A percentile compares a stretch with the other conserved stretches of the same genome.
Conservation (phyloP, 169 alveolate species). For the Plasmodium ovale region DNA sequence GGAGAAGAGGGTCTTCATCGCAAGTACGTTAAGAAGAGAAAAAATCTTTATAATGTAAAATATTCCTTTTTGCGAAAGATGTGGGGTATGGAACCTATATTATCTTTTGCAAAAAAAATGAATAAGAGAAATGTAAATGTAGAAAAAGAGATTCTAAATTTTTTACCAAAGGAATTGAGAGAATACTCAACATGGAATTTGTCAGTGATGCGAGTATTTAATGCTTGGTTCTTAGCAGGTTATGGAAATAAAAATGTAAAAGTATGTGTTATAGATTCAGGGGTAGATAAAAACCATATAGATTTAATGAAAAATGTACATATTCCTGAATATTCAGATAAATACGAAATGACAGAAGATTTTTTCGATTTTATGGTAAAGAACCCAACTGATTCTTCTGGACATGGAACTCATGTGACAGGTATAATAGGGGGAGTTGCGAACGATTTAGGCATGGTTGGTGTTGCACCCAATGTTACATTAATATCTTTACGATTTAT, state of each 20-base stretch:
- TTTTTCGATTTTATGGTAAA: conserved; percentile 65
- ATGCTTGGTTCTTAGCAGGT: conserved; percentile 75
- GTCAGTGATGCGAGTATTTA: conserved; percentile 43
- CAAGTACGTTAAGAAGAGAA: conserved; percentile 29
- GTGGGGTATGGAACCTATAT: conserved; percentile 3
- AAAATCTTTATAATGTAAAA: conserved; percentile 35
- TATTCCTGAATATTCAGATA: conserved; percentile 81
- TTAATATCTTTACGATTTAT: conserved; percentile 70
- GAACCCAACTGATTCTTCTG: conserved; percentile 85
- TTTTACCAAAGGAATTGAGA: conserved; percentile 61
- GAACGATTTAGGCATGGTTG: conserved; percentile 62
- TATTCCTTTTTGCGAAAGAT: conserved; percentile 35
- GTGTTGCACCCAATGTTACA: conserved; percentile 68
- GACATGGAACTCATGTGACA: conserved; percentile 90
- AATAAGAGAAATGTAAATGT: neutral
- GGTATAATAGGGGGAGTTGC: conserved; percentile 81
- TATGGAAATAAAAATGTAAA: conserved; percentile 73
- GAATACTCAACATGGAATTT: conserved; percentile 71
- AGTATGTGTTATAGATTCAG: conserved; percentile 89
- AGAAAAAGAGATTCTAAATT: conserved; percentile 32
- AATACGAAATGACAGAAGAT: conserved; percentile 71
- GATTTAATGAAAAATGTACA: conserved; percentile 84
- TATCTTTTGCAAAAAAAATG: neutral
- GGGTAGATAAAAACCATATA: conserved; percentile 88
- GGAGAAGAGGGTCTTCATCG: no score